Conservation (phyloP, 306 rosid genomes). For the Castanospermum australe region DNA sequence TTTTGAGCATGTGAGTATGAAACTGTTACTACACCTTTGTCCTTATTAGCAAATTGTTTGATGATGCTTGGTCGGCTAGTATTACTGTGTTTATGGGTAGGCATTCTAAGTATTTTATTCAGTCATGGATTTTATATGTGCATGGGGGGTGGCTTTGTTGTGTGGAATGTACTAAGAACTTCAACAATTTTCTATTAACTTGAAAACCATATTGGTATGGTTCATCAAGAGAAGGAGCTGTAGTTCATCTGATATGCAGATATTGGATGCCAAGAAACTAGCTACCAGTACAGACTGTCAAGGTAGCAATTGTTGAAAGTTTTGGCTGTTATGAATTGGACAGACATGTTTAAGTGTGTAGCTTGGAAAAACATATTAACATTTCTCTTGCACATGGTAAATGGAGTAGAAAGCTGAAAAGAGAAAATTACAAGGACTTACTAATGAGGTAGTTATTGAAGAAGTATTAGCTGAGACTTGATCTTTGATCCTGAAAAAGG, state of each 20-base stretch:
- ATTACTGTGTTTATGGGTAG: conserved; percentile 17
- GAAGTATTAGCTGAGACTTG: not conserved
- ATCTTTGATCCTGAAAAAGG: not conserved
- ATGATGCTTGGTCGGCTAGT: not conserved
- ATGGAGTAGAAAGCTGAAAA: not conserved
- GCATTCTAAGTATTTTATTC: conserved; percentile 43
- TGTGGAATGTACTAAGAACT: not conserved
- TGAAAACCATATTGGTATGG: not conserved
- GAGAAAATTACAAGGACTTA: not conserved
- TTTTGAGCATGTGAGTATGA: conserved; percentile 69
- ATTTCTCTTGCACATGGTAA: not conserved
- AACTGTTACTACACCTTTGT: conserved; percentile 2
- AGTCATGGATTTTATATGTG: conserved; percentile 16
- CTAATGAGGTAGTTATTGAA: not conserved
- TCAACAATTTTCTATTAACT: not conserved
- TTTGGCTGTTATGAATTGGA: not conserved
- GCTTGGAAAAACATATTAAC: conserved; percentile 16
- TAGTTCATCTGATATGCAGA: not conserved
- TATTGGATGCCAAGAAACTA: not conserved
- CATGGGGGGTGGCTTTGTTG: not conserved
- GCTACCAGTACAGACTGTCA: not conserved
- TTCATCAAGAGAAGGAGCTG: not conserved
- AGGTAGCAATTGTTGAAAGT: not conserved
- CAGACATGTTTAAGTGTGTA: conserved; percentile 16
- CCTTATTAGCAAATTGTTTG: not conserved